Conservation (phyloP, 257 asterid species). For the Nicotiana tomentosiformis region DNA sequence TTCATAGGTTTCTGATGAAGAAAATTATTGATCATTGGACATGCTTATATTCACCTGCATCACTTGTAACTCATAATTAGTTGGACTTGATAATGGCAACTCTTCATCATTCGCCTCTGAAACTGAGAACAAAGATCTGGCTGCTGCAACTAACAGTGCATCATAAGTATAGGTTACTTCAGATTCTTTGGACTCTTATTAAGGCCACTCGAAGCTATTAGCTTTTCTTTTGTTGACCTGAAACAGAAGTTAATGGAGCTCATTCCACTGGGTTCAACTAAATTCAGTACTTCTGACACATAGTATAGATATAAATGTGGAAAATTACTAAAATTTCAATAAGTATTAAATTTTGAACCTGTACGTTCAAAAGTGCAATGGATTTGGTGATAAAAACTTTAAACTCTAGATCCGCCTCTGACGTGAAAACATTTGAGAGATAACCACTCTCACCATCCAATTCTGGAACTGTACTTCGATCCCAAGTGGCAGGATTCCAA, state of each 20-base stretch:
- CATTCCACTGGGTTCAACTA: neutral
- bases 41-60: no score
- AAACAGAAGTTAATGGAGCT: neutral
- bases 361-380: neutral
- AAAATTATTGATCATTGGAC: no score
- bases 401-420: neutral
- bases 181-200: constrained; percentile 16
- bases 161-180: constrained; percentile 9
- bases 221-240: constrained; percentile 49
- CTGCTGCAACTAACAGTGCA: no score
- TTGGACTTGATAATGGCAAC: no score
- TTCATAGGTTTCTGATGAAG: no score
- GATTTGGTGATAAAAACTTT: neutral
- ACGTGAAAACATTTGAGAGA: constrained; percentile 50
- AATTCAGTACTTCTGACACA: neutral
- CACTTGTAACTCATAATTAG: no score
- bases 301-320: no score
- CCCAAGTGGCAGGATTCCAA: constrained; percentile 70
- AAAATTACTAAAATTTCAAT: no score
- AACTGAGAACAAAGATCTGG: no score
- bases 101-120: no score
- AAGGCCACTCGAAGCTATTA: constrained; percentile 40
- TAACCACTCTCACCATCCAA: constrained; percentile 42
- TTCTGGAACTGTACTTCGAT: constrained; percentile 28
- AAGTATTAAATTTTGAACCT: no score